These are phyloP conservation scores for Penicillium atrosanguineum DNA, from an alignment of 495 filamentous ascomycete species.

Conservation along the genomic window DNA sequence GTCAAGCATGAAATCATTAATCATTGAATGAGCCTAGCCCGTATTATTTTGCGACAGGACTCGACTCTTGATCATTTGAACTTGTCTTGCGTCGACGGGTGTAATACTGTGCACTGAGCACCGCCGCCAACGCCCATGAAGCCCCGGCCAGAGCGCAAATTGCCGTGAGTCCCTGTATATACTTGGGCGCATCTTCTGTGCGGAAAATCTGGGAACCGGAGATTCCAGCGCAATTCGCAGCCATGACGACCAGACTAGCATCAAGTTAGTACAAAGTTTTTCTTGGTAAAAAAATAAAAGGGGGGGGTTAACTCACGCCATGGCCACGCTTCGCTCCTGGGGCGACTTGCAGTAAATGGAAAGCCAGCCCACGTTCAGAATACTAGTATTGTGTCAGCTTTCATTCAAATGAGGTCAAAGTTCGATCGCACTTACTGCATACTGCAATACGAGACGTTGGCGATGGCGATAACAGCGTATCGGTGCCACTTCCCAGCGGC, in stretches of 20 bases:
- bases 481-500: slow-evolving; percentile 32
- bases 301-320: slow-evolving; percentile 41
- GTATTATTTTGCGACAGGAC: not conserved
- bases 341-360: slow-evolving; percentile 44
- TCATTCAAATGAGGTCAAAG: not conserved
- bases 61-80: not conserved
- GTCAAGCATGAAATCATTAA: not conserved
- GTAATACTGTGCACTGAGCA: slow-evolving; percentile 25
- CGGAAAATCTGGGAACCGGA: slow-evolving; percentile 55
- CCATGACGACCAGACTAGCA: slow-evolving; percentile 50
- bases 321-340: slow-evolving; percentile 50
- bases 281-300: slow-evolving; percentile 1
- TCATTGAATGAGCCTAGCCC: not conserved
- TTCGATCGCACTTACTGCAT: slow-evolving; percentile 41
- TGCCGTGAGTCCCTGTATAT: slow-evolving; percentile 42
- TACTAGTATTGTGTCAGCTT: slow-evolving; percentile 17
- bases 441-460: slow-evolving; percentile 49
- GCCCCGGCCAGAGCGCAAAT: slow-evolving; percentile 31
- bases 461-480: slow-evolving; percentile 46
- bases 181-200: slow-evolving; percentile 48
- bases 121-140: slow-evolving; percentile 26
- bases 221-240: slow-evolving; percentile 52
- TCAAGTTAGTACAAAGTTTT: slow-evolving; percentile 11
- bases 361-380: slow-evolving; percentile 49
- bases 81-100: slow-evolving; percentile 8